Evolutionary conservation across 2,329 filamentous ascomycete species (phyloP), one percentile per base, ranked within the genome.

Genomic region (Hypoxylon rubiginosum): DNA sequence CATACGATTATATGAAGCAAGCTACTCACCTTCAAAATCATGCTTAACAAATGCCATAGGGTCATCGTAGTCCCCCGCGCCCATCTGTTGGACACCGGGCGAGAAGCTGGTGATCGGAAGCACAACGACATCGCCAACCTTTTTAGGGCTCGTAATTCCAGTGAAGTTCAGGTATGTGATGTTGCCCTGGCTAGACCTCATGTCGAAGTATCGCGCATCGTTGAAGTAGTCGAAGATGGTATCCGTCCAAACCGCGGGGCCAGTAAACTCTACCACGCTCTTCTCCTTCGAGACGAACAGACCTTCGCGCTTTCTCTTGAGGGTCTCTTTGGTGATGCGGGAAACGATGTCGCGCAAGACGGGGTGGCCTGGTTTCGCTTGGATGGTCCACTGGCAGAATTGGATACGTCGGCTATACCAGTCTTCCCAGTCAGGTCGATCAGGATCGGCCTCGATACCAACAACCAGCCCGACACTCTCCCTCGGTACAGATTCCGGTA

Each of bases 351-450:
- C 93, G 67, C 94, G 89, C 63, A 99, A 86, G 11, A 97, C 89
- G 0, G 96, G 96, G 78, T 99, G 96, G 10, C 96, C 96, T 0
- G 95, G 92, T 80, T 99, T 99, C 62, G 92, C 84, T 80, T 98
- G 95, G 68, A 99, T 97, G 1, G 96, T 99, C 96, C 96, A 99
- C 79, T 99, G 96, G 81, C 96, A 99, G 80, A 99, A 98, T 78
- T 98, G 96, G 66, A 99, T 94, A 69, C 95, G 89, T 64, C 96
- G 91, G 69, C 93, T 96, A 83, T 98, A 99, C 96, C 95, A 98
- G 1, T 97, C 84, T 36, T 89, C 86, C 96, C 96, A 99, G 78
- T 99, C 96, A 3, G 88, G 87, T 51, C 96, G 89, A 79, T 98
- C 94, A 0, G 96, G 94, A 76, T 99, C 96, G 4, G 96, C 96